A percentile compares a stretch with the other conserved stretches of the same genome.
Conservation (phyloP, 495 filamentous ascomycete genomes). For the Hapsidospora chrysogenum region DNA sequence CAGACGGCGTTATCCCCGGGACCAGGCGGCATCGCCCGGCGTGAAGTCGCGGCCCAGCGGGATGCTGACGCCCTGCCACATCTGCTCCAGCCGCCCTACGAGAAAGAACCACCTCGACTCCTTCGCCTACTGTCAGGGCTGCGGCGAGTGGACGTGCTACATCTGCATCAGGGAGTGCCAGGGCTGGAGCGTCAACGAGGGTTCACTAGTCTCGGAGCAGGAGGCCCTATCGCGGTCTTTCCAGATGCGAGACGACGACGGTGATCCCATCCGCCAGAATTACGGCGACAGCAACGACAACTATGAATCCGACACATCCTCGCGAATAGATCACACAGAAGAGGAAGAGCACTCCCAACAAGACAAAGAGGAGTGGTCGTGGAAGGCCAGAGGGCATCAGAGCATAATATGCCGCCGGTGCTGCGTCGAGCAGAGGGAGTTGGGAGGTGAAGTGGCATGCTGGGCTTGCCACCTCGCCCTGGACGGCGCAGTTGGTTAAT, state of each 20-base stretch:
- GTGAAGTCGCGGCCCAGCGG: no score
- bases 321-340: no score
- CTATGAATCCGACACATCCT: no score
- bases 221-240: slow-evolving; percentile 1
- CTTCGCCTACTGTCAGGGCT: slow-evolving; percentile 28
- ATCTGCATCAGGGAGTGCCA: slow-evolving; percentile 30
- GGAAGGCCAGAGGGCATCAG: slow-evolving; percentile 19
- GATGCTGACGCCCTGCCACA: slow-evolving; percentile 26
- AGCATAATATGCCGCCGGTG: slow-evolving; percentile 27
- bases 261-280: not conserved
- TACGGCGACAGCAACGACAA: no score
- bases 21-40: no score
- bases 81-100: slow-evolving; percentile 28
- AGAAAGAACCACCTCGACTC: slow-evolving; percentile 31
- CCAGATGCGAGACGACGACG: slow-evolving; percentile 1
- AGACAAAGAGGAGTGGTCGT: slow-evolving; percentile 7
- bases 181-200: slow-evolving; percentile 12
- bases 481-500: slow-evolving; percentile 16
- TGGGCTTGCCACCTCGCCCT: slow-evolving; percentile 25
- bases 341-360: no score
- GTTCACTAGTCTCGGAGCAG: not conserved
- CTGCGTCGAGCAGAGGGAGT: slow-evolving; percentile 22
- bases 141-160: slow-evolving; percentile 27
- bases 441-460: slow-evolving; percentile 29
- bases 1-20: no score